These are phyloP conservation scores for Graphilbum fragrans DNA, from an alignment of 2,329 filamentous ascomycete genomes.

Conservation along the genomic window DNA sequence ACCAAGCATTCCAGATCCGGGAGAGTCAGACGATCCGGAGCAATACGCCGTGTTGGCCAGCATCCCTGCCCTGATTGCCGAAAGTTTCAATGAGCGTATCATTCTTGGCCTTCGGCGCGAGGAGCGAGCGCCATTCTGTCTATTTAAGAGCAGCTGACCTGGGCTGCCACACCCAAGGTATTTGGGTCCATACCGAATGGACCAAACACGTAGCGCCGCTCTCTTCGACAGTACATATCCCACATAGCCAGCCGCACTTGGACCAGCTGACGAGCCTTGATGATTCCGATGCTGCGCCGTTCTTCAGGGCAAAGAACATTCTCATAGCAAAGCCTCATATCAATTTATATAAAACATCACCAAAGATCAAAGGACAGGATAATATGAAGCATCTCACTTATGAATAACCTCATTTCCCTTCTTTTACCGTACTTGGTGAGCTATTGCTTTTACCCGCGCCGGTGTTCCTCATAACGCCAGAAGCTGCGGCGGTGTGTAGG, in stretches of 20 bases:
- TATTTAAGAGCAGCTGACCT: constrained; percentile 6
- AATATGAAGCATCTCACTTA: no score
- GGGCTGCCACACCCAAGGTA: constrained; percentile 6
- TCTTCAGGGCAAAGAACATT: constrained; percentile 7
- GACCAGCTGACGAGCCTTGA: constrained; percentile 1
- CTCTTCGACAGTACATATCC: background rate
- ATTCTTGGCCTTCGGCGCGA: constrained; percentile 2
- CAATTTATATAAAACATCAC: no score
- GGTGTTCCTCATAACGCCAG: no score
- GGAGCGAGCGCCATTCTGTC: constrained; percentile 4
- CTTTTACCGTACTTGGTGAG: no score
- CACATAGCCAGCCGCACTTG: background rate
- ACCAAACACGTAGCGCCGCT: constrained; percentile 2
- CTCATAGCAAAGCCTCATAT: constrained; percentile 7
- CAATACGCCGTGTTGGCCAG: constrained; percentile 8
- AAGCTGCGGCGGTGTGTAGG: no score
- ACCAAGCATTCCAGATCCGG: constrained; percentile 7
- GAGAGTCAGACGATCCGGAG: constrained; percentile 5
- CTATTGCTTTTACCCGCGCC: no score
- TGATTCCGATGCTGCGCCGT: constrained; percentile 1
- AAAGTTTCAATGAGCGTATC: constrained; percentile 6
- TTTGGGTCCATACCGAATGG: constrained; percentile 4
- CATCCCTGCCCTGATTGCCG: constrained; percentile 6
- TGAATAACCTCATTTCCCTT: no score
- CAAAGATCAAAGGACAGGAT: no score